phyloP scores from a whole-genome alignment of 106 monocot species.

The Dactylorhiza incarnata region DNA sequence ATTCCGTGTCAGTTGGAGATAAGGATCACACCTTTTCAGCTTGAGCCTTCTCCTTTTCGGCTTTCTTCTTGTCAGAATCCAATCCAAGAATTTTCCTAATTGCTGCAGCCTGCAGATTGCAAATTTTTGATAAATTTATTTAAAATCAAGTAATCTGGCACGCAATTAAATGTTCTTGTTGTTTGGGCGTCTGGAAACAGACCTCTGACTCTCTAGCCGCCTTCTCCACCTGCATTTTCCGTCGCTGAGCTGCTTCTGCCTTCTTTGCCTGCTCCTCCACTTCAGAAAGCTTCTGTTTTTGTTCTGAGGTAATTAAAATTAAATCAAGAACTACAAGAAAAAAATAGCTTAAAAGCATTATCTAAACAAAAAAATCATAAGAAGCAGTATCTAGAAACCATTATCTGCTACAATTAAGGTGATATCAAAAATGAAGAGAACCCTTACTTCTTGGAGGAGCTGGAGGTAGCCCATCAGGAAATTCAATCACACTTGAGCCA shows the following conservation, averaged over 20 bases:
- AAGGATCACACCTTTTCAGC: conserved; percentile 9
- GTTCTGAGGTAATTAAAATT: conserved; percentile 27
- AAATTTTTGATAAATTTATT: not conserved
- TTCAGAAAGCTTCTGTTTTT: conserved; percentile 91
- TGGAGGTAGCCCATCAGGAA: conserved; percentile 71
- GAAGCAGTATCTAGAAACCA: not conserved
- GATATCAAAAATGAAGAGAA: not conserved
- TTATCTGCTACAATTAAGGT: not conserved
- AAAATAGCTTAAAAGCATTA: too few relatives aligned
- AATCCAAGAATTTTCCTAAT: conserved; percentile 92
- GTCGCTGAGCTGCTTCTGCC: conserved; percentile 82
- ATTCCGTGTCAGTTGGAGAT: not conserved
- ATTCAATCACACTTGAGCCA: conserved; percentile 54
- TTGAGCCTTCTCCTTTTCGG: conserved; percentile 73
- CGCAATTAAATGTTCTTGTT: not conserved
- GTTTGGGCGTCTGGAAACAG: not conserved
- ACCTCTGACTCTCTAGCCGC: conserved; percentile 79
- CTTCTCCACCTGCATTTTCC: conserved; percentile 94
- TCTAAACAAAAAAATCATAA: too few relatives aligned
- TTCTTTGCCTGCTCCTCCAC: conserved; percentile 87
- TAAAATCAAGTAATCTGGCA: not conserved
- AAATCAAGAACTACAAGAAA: not conserved
- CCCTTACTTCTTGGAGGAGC: conserved; percentile 68
- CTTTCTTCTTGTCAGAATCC: conserved; percentile 76
- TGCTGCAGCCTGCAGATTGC: conserved; percentile 66